phyloP scores from a whole-genome alignment of 768 basidiomycete species.

The Holtermanniella nyarrowii region DNA sequence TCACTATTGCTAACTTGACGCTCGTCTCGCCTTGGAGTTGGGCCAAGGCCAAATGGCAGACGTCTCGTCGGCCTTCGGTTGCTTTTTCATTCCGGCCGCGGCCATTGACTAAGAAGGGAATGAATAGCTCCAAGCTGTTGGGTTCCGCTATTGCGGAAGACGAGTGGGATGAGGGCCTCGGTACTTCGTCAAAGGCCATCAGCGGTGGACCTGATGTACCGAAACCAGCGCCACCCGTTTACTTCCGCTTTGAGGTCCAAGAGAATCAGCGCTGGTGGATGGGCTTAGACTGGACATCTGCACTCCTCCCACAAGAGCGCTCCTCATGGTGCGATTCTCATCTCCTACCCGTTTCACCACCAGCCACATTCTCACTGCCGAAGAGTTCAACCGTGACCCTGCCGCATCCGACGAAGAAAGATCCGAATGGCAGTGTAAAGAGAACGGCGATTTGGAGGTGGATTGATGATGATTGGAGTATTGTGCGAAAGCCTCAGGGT shows the following conservation, averaged over 20 bases:
- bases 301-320: slow-evolving; percentile 76
- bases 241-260: slow-evolving; percentile 76
- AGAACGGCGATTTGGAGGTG: slow-evolving; percentile 75
- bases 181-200: slow-evolving; percentile 1
- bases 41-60: slow-evolving; percentile 56
- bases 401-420: slow-evolving; percentile 26
- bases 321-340: slow-evolving; percentile 72
- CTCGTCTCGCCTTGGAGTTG: slow-evolving; percentile 58
- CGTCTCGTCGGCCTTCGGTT: slow-evolving; percentile 47
- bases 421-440: slow-evolving; percentile 47
- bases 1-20: slow-evolving; percentile 34
- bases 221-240: slow-evolving; percentile 26
- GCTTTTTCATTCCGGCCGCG: slow-evolving; percentile 49
- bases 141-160: slow-evolving; percentile 18
- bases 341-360: slow-evolving; percentile 61
- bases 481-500: slow-evolving; percentile 44
- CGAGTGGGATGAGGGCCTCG: not conserved
- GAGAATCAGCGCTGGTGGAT: slow-evolving; percentile 98
- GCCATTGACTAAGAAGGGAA: slow-evolving; percentile 20
- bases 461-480: slow-evolving; percentile 85
- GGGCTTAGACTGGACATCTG: slow-evolving; percentile 91
- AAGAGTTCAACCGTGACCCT: slow-evolving; percentile 47
- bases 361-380: slow-evolving; percentile 54
- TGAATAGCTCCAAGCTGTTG: slow-evolving; percentile 40
- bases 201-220: slow-evolving; percentile 6